Percentiles rank a stretch among this genome's conserved stretches.
Evolutionary conservation across 768 basidiomycete genomes (phyloP).

Genomic region (Hemileccinum impolitum): DNA sequence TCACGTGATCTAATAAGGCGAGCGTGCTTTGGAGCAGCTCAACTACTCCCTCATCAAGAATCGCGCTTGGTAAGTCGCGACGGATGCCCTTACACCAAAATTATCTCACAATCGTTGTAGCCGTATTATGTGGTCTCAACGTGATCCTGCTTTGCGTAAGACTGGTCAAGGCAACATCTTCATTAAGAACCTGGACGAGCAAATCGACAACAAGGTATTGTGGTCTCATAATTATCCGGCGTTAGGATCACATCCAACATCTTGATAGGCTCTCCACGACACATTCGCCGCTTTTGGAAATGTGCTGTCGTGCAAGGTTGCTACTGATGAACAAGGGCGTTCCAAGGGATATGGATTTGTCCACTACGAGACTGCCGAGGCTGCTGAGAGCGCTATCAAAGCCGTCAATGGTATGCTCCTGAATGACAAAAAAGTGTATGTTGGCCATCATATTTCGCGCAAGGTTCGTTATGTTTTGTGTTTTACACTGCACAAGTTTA

Average conservation of each 20-base stretch:
- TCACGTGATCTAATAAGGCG: constrained; percentile 49
- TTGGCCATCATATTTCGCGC: constrained; percentile 95
- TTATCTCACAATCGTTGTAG: constrained; percentile 35
- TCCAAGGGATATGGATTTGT: constrained; percentile 99
- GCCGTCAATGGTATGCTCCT: constrained; percentile 98
- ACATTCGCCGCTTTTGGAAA: constrained; percentile 99
- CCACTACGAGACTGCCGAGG: constrained; percentile 97
- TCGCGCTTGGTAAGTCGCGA: constrained; percentile 77
- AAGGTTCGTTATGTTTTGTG: constrained; percentile 51
- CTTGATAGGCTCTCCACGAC: constrained; percentile 87
- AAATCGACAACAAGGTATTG: constrained; percentile 91
- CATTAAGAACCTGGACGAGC: constrained; percentile 98
- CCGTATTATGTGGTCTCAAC: constrained; percentile 99
- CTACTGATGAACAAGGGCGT: constrained; percentile 90
- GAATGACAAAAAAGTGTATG: constrained; percentile 99
- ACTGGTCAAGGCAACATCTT: constrained; percentile 99
- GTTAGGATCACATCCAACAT: constrained; percentile 1
- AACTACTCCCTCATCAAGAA: constrained; percentile 99
- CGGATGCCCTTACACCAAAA: neutral
- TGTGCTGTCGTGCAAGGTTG: constrained; percentile 98
- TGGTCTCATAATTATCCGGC: neutral
- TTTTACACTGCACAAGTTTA: neutral
- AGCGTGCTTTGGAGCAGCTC: constrained; percentile 97
- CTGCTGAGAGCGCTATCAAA: constrained; percentile 94
- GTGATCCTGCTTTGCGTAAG: constrained; percentile 98